A percentile compares a stretch with the other conserved stretches of the same genome.
Evolutionary conservation across 2,329 filamentous ascomycete genomes (phyloP).

Genomic region (Penicillium sp.): DNA sequence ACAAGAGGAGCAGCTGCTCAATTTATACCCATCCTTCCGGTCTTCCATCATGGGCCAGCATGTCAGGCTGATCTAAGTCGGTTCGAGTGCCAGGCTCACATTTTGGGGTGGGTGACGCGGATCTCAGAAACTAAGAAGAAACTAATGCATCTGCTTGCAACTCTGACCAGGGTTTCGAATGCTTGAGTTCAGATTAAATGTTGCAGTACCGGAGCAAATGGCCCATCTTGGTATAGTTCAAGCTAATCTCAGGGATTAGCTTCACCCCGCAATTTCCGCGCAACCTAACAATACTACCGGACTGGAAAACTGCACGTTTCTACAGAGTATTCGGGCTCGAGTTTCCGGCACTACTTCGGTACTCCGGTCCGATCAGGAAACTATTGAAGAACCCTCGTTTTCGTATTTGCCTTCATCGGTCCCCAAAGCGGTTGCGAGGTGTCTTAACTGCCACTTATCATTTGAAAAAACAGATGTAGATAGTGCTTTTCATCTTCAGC

Average conservation of each 20-base stretch:
- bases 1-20: background rate
- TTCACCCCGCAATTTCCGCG: constrained; percentile 5
- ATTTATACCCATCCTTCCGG: background rate
- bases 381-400: background rate
- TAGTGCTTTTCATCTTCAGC: background rate
- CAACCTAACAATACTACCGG: constrained; percentile 9
- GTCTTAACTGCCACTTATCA: background rate
- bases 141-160: background rate
- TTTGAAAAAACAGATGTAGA: background rate
- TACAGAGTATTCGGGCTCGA: background rate
- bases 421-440: background rate
- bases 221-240: background rate
- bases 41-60: background rate
- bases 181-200: background rate
- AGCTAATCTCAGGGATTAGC: background rate
- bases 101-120: background rate
- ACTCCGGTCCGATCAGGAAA: background rate
- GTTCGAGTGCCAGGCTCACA: background rate
- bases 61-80: background rate
- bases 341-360: background rate
- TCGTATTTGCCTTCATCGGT: background rate
- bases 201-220: background rate
- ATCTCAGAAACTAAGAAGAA: background rate
- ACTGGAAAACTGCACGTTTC: background rate
- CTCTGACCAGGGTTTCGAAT: background rate